Evolutionary conservation across 2,329 filamentous ascomycete species (phyloP), one percentile per base, ranked within the genome.

Genomic region (Curvularia eragrostidis): DNA sequence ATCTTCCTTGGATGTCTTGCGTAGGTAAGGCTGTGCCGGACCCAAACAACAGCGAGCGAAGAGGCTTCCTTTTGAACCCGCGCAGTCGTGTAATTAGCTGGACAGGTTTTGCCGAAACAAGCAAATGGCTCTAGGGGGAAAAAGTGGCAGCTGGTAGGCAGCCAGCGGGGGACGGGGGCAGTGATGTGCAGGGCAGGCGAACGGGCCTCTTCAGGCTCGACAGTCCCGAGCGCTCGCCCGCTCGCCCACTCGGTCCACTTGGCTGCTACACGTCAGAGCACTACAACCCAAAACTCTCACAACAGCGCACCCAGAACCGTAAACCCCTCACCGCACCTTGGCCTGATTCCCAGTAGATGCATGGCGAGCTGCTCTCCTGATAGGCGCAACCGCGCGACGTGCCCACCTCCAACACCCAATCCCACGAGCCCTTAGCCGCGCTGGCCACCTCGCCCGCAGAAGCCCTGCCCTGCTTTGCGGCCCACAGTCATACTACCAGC

Each of bases 311-410:
- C 46, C 23, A 54, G 41, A 48, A 54, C 52, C 10, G 24, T 23
- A 49, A 51, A 53, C 50, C 54, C 58, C 50, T 56, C 59, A 51
- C 41, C 56, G 53, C 39, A 49, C 53, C 46, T 61, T 61, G 61
- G 57, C 54, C 54, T 28, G 53, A 54, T 54, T 53, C 18, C 48
- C 46, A 48, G 61, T 60, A 63, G 42, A 73, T 75, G 73, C 61
- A 68, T 66, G 67, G 65, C 60, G 42, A 63, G 53, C 59, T 65
- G 52, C 59, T 53, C 44, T 68, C 63, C 60, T 73, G 66, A 74
- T 75, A 74, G 73, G 73, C 67, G 64, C 74, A 64, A 38, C 53
- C 58, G 55, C 60, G 59, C 62, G 57, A 61, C 59, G 57, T 63
- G 62, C 66, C 67, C 62, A 59, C 59, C 54, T 24, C 39, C 38